Evolutionary conservation across 495 filamentous ascomycete genomes (phyloP).

Genomic region (Talaromyces proteolyticus): DNA sequence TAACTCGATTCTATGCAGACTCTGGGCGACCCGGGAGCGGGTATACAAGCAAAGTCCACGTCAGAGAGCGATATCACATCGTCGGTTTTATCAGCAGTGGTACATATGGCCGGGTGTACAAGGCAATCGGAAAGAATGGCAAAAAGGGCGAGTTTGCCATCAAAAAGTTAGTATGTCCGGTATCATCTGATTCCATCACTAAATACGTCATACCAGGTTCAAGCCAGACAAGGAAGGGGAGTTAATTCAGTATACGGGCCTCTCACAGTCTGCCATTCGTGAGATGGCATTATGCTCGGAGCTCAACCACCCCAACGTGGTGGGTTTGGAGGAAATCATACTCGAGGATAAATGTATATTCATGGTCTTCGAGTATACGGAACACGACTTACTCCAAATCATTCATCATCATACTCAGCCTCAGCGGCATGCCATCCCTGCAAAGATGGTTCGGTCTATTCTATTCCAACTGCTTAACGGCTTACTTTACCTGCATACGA

Average conservation of each 20-base stretch:
- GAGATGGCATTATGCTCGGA: conserved; percentile 99
- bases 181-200: background rate
- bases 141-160: conserved; percentile 80
- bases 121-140: conserved; percentile 78
- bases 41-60: conserved; percentile 82
- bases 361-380: conserved; percentile 99
- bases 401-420: conserved; percentile 96
- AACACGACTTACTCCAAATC: conserved; percentile 94
- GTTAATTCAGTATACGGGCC: conserved; percentile 87
- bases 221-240: conserved; percentile 99
- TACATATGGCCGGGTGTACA: conserved; percentile 99
- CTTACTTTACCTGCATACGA: conserved; percentile 87
- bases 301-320: conserved; percentile 82
- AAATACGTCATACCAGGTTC: conserved; percentile 53
- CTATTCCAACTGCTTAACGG: conserved; percentile 94
- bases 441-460: conserved; percentile 81
- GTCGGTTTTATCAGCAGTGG: conserved; percentile 97
- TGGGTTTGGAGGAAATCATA: conserved; percentile 91
- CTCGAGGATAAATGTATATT: conserved; percentile 98
- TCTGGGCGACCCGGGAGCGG: conserved; percentile 32
- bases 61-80: conserved; percentile 89
- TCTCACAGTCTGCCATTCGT: conserved; percentile 93
- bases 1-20: conserved; percentile 16
- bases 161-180: conserved; percentile 61
- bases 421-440: conserved; percentile 79